phyloP scores from a whole-genome alignment of 1,139 yeast genomes.

The Yamadazyma siamensis region DNA sequence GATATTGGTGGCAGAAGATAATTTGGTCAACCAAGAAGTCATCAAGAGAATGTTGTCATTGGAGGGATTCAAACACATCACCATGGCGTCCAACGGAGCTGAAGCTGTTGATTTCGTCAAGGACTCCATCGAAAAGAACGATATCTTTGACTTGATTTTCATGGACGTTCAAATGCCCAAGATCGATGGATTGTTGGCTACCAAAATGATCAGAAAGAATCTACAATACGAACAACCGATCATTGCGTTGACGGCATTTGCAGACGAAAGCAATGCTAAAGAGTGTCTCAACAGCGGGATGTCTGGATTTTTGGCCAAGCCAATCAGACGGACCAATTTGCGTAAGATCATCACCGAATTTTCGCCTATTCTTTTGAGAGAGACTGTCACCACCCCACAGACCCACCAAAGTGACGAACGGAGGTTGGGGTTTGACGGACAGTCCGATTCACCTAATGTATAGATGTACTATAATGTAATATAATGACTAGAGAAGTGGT shows the following conservation, averaged over 20 bases:
- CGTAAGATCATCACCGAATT: slow-evolving; percentile 49
- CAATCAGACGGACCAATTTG: slow-evolving; percentile 70
- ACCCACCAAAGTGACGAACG: slow-evolving; percentile 18
- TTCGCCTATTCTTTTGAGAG: slow-evolving; percentile 29
- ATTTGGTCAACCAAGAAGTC: slow-evolving; percentile 86
- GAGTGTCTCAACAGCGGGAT: slow-evolving; percentile 81
- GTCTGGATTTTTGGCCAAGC: slow-evolving; percentile 86
- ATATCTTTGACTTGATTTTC: slow-evolving; percentile 66
- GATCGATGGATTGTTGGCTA: slow-evolving; percentile 82
- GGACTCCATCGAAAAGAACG: slow-evolving; percentile 39
- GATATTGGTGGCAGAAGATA: slow-evolving; percentile 93
- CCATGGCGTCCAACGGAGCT: slow-evolving; percentile 85
- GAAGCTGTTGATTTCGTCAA: slow-evolving; percentile 72
- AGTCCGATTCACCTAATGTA: not conserved
- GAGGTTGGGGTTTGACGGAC: slow-evolving; percentile 13
- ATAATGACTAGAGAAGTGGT: not conserved
- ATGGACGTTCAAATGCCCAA: slow-evolving; percentile 99
- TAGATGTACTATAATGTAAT: slow-evolving; percentile 1
- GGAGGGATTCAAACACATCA: slow-evolving; percentile 71
- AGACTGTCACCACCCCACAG: slow-evolving; percentile 29
- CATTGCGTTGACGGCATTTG: slow-evolving; percentile 91
- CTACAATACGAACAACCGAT: slow-evolving; percentile 70
- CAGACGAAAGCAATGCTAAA: slow-evolving; percentile 79
- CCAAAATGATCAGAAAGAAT: slow-evolving; percentile 65
- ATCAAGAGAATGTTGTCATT: slow-evolving; percentile 77